Evolutionary conservation across 2,329 filamentous ascomycete species (phyloP), one percentile per base, ranked within the genome.

Genomic region (Hypoxylon sp.): DNA sequence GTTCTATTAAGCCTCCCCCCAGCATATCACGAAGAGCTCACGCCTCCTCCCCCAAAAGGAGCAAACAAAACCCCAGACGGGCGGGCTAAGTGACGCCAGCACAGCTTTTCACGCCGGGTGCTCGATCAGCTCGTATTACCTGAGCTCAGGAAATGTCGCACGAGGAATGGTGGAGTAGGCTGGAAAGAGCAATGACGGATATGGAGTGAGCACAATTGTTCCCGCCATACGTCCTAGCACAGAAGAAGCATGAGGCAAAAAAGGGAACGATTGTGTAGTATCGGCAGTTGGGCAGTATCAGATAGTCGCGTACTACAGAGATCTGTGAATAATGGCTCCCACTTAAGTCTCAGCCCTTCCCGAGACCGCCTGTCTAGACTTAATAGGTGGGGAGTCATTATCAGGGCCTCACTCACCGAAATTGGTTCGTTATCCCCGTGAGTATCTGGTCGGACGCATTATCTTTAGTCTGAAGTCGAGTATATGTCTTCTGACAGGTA

Each of bases 241-340:
- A 68, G 57, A 26, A 65, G 53, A 51, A 58, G 62, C 28, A 58
- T 49, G 55, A 64, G 63, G 59, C 59, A 65, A 66, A 66, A 54
- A 68, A 62, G 34, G 59, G 62, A 54, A 62, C 60, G 47, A 66
- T 55, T 61, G 63, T 65, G 62, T 61, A 66, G 57, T 62, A 55
- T 66, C 65, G 65, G 65, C 65, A 68, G 65, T 68, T 68, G 65
- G 48, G 44, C n/a, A 58, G 58, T 56, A 37, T 11, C 24, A 65
- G 65, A 66, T 65, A 66, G 62, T 66, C 59, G 62, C 65, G 65
- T 68, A 50, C 59, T 68, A 68, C 65, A 66, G 60, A 65, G 65
- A 65, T 66, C 63, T 61, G 49, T 62, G 30, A 34, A 41, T 50
- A 43, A 59, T 44, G 47, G 4, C 56, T 56, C 57, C 60, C 59